Percentiles rank a stretch among this genome's conserved stretches.
phyloP scores from a whole-genome alignment of 2,329 filamentous ascomycete species.

The Hypoxylon sp. region DNA sequence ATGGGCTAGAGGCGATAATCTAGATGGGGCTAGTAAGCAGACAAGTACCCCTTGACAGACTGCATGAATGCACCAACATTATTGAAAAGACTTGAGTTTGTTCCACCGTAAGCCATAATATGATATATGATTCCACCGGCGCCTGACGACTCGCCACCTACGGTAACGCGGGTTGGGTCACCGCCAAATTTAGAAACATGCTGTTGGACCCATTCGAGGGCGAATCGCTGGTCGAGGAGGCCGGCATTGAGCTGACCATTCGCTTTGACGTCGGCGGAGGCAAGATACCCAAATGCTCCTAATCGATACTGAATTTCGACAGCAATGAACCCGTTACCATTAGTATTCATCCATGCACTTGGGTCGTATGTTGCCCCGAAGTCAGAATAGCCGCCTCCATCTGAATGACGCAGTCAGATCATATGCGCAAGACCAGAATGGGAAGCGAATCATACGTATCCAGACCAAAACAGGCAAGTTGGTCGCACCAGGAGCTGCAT shows the following conservation, averaged over 20 bases:
- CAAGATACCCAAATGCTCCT: conserved; percentile 57
- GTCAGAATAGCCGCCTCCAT: conserved; percentile 51
- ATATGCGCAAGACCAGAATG: conserved; percentile 29
- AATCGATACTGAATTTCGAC: conserved; percentile 65
- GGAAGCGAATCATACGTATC: conserved; percentile 52
- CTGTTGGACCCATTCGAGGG: conserved; percentile 68
- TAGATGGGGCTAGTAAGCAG: conserved; percentile 27
- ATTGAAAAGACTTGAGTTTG: conserved; percentile 43
- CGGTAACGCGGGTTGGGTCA: conserved; percentile 50
- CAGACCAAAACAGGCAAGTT: conserved; percentile 56
- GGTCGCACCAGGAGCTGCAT: conserved; percentile 51
- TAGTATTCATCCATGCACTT: conserved; percentile 59
- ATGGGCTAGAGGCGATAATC: conserved; percentile 47
- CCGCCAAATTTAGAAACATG: conserved; percentile 53
- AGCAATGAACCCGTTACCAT: conserved; percentile 60
- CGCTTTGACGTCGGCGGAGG: conserved; percentile 51
- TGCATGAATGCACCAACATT: conserved; percentile 39
- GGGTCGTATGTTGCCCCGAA: conserved; percentile 49
- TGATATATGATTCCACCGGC: conserved; percentile 47
- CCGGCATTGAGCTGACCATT: conserved; percentile 53
- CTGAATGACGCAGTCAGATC: conserved; percentile 49
- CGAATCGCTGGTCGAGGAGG: conserved; percentile 63
- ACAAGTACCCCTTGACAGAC: neutral
- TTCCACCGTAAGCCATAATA: conserved; percentile 45
- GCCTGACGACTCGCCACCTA: conserved; percentile 51